phyloP scores from a whole-genome alignment of 2,329 filamentous ascomycete species.

The Alternaria solani region DNA sequence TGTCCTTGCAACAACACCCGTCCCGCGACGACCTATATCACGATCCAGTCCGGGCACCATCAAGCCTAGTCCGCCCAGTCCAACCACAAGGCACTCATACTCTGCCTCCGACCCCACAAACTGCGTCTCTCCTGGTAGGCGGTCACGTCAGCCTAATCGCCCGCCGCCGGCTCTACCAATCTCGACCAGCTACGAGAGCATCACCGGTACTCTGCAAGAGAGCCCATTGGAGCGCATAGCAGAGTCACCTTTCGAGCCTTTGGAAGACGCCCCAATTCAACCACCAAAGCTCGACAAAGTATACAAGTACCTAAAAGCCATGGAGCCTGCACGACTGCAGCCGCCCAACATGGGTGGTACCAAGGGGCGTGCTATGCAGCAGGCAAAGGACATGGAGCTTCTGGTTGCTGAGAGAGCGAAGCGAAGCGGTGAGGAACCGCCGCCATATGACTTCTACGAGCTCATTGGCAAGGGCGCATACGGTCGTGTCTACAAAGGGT shows the following conservation, averaged over 20 bases:
- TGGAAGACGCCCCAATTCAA: constrained; percentile 1
- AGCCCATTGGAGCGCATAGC: constrained; percentile 36
- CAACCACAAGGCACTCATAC: constrained; percentile 20
- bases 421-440: constrained; percentile 66
- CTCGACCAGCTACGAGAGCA: constrained; percentile 26
- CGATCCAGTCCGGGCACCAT: constrained; percentile 19
- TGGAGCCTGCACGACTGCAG: constrained; percentile 44
- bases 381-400: constrained; percentile 74
- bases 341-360: constrained; percentile 49
- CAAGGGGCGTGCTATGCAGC: constrained; percentile 69
- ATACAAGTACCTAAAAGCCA: constrained; percentile 22
- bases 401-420: constrained; percentile 69
- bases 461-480: constrained; percentile 79
- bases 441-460: constrained; percentile 73
- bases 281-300: constrained; percentile 8
- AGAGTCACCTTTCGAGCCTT: constrained; percentile 32
- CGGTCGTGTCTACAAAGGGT: constrained; percentile 75
- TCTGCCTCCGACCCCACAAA: constrained; percentile 36
- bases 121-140: constrained; percentile 18
- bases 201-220: constrained; percentile 17
- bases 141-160: constrained; percentile 14
- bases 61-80: neutral
- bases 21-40: constrained; percentile 13
- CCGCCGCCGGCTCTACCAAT: constrained; percentile 24
- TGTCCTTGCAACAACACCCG: constrained; percentile 7